Conservation (phyloP, 2,329 filamentous ascomycete species). For the Magnaporthiopsis rhizophila region DNA sequence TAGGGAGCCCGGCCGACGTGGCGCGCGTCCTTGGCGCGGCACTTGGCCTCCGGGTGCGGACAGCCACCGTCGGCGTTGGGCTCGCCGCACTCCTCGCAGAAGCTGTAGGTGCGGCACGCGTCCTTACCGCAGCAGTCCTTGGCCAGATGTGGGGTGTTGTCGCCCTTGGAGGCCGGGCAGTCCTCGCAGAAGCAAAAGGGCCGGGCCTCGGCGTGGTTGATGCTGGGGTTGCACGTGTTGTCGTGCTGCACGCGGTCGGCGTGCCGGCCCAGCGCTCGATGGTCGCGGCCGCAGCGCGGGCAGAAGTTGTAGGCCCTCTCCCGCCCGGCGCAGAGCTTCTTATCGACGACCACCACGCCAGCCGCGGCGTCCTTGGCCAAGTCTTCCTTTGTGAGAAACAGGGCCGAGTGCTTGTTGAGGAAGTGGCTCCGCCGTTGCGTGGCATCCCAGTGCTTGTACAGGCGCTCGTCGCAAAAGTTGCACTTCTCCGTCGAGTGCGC, state of each 20-base stretch:
- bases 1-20: not conserved
- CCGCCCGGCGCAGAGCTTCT: conserved; percentile 3
- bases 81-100: conserved; percentile 9
- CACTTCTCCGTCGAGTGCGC: conserved; percentile 1
- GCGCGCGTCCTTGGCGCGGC: conserved; percentile 9
- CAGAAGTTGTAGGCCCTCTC: conserved; percentile 13
- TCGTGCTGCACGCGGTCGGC: conserved; percentile 13
- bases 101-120: not conserved
- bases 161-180: conserved; percentile 6
- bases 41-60: conserved; percentile 8
- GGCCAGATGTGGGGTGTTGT: not conserved
- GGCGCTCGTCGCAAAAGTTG: conserved; percentile 8
- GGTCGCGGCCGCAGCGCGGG: conserved; percentile 13
- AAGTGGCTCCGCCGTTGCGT: conserved; percentile 6
- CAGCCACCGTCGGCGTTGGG: conserved; percentile 4
- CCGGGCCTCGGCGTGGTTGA: not conserved
- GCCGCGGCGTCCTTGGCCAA: not conserved
- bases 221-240: conserved; percentile 11
- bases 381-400: not conserved
- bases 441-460: conserved; percentile 6
- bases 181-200: conserved; percentile 6
- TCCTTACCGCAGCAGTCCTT: not conserved
- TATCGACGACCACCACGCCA: not conserved
- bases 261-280: conserved; percentile 9
- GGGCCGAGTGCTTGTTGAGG: not conserved